Evolutionary conservation across 2,329 filamentous ascomycete genomes (phyloP), one percentile per base, ranked within the genome.

Genomic region (Cercospora janseana): DNA sequence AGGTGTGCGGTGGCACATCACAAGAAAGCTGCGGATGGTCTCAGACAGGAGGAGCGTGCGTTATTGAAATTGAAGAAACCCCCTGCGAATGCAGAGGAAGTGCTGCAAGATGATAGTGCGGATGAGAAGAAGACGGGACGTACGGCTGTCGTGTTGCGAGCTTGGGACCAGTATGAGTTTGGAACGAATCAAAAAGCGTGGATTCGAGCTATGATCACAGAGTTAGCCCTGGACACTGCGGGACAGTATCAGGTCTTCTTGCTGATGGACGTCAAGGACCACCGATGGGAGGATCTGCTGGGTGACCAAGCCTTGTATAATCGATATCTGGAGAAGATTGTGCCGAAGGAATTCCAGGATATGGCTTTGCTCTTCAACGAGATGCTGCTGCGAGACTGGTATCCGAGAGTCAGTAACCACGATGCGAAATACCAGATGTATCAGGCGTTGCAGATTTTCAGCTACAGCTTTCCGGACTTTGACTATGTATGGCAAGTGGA

Each of bases 361-460:
- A 82, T 96, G 65, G 86, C 87, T n/a, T 92, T 87, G 0, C 77
- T 96, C 4, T 96, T 91, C 91, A 91, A 87, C 1, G 88, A 94
- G 68, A 85, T 86, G 9, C 88, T 95, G 69, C 83, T 87, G 62
- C 88, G 93, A 58, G 81, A 86, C 26, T 88, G 81, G 69, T 75
- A 76, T 56, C 76, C 78, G 42, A 79, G 85, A 32, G 76, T 92
- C 31, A 68, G 70, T 28, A 69, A 69, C 35, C 66, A 66, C 6
- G 86, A 88, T 0, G 83, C 94, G 1, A 89, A 95, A 65, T 90
- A 89, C n/a, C 42, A 46, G 23, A 88, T 92, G 4, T 96, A 96
- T 70, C 86, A 92, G 52, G 67, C 72, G 8, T 58, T 75, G 46
- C 72, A 74, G 51, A 72, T 71, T 68, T 74, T 75, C 54, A 64